These are phyloP conservation scores for Stenocarpella maydis DNA, from an alignment of 2,329 filamentous ascomycete species.

Conservation along the genomic window DNA sequence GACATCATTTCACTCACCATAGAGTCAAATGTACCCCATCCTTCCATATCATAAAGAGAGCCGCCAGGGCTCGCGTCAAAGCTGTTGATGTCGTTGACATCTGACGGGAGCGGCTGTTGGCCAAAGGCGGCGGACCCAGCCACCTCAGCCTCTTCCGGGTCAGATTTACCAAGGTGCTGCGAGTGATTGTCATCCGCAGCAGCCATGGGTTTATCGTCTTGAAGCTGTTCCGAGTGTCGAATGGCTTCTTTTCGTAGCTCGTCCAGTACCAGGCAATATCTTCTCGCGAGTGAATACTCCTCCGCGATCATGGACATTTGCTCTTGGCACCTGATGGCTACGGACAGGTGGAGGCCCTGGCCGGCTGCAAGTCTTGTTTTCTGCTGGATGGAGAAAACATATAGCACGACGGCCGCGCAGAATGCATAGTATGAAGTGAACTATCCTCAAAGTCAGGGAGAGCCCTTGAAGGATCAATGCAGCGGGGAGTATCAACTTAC, in stretches of 20 bases:
- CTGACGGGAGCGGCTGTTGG: neutral
- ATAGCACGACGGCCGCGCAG: slow-evolving; percentile 53
- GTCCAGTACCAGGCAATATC: slow-evolving; percentile 53
- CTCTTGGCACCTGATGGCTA: slow-evolving; percentile 50
- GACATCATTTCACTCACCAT: slow-evolving; percentile 14
- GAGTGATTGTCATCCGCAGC: neutral
- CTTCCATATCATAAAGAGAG: slow-evolving; percentile 32
- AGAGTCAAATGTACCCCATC: slow-evolving; percentile 35
- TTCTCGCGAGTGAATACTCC: slow-evolving; percentile 48
- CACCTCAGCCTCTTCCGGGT: neutral
- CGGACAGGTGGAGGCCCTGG: slow-evolving; percentile 43
- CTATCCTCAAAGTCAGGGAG: slow-evolving; percentile 32
- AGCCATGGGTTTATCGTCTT: neutral
- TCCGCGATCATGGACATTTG: slow-evolving; percentile 49
- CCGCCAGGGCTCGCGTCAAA: slow-evolving; percentile 28
- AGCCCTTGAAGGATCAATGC: neutral
- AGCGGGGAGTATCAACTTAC: slow-evolving; percentile 38
- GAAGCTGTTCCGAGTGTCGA: neutral
- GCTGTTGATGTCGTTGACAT: neutral
- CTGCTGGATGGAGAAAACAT: slow-evolving; percentile 54
- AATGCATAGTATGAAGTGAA: slow-evolving; percentile 55
- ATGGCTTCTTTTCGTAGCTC: slow-evolving; percentile 39
- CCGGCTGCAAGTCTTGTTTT: slow-evolving; percentile 39
- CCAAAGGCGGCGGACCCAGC: neutral
- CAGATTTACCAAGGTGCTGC: neutral